Evolutionary conservation across 495 filamentous ascomycete species (phyloP).

Genomic region (Annulohypoxylon maeteangense): DNA sequence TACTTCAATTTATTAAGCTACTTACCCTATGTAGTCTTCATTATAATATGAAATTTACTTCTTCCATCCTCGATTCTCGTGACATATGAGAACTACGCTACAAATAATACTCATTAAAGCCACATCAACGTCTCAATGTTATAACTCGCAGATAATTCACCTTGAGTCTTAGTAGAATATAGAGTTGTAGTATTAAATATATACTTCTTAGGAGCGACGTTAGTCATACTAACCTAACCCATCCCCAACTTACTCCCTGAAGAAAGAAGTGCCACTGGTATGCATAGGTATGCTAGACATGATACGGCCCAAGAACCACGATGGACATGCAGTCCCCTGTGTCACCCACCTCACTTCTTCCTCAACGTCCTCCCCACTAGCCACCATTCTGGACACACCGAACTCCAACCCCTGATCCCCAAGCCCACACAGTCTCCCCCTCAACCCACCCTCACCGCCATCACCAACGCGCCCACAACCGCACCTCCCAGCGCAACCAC

Average conservation of each 20-base stretch:
- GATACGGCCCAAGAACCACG: not conserved
- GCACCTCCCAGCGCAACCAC: constrained; percentile 1
- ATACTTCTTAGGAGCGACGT: not conserved
- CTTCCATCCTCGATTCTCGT: too few species aligned
- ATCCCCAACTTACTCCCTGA: not conserved
- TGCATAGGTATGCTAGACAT: not conserved
- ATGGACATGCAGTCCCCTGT: not conserved
- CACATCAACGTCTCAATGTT: not conserved
- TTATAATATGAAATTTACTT: too few species aligned
- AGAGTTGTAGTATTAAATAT: not conserved
- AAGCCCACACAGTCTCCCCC: constrained; percentile 7
- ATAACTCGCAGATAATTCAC: not conserved
- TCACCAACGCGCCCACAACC: constrained; percentile 13
- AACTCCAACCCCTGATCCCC: not conserved
- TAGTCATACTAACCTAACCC: not conserved
- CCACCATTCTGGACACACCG: not conserved
- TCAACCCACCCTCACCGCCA: constrained; percentile 22
- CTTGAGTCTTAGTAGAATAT: not conserved
- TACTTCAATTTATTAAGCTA: too few species aligned
- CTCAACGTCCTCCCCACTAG: not conserved
- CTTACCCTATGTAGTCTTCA: too few species aligned
- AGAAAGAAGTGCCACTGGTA: not conserved
- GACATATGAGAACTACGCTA: too few species aligned
- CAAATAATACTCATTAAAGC: too few species aligned
- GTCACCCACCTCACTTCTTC: not conserved